Base-by-base conservation (phyloP, 2,329 filamentous ascomycete genomes). In the Grosmannia huntii region DNA sequence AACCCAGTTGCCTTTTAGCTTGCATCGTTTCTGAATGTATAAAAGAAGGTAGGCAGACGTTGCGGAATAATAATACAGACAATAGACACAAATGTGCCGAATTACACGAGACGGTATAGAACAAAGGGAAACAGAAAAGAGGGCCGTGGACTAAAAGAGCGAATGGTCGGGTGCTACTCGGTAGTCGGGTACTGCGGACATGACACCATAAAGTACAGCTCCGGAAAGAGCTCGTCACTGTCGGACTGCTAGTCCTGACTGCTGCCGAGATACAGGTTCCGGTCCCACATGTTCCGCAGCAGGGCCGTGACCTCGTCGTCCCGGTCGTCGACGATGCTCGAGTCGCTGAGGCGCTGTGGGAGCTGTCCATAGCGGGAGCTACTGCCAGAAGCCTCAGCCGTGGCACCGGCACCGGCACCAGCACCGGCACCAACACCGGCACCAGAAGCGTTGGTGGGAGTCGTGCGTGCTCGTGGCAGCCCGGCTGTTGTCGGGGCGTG, bases 241-340 rank as follows among this genome's bases (percentile, higher is more conserved):
- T 23, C 62, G 58, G 65, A 59, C 60, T 62, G 63, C 68, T 71
- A 76, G 46, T 76, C 73, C 69, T 76, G 74, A 64, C 81, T 83
- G 31, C 77, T 76, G 64, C 79, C 78, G 59, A 83, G 69, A 64
- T 83, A 79, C 67, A 76, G 71, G 54, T 74, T 79, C 72, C 80
- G 84, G 52, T 85, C 81, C 82, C 82, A 85, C 54, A 85, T 68
- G 61, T 78, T 80, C 58, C 81, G 72, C 57, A 85, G 68, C 50
- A 84, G 64, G 5, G 76, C 71, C 1, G 75, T 70, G 1, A 79
- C 76, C 11, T 73, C 75, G 55, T 80, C 76, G 28, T 77, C 77
- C 25, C 76, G 73, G 3, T 69, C 71, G n/a, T 76, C 76, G 0
- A 75, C 73, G 2, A 77, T 68, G 57, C 76, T 80, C 11, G 75